Evolutionary conservation across 768 basidiomycete genomes (phyloP), one percentile per base, ranked within the genome.

Genomic region (Rhodotorula diobovata): DNA sequence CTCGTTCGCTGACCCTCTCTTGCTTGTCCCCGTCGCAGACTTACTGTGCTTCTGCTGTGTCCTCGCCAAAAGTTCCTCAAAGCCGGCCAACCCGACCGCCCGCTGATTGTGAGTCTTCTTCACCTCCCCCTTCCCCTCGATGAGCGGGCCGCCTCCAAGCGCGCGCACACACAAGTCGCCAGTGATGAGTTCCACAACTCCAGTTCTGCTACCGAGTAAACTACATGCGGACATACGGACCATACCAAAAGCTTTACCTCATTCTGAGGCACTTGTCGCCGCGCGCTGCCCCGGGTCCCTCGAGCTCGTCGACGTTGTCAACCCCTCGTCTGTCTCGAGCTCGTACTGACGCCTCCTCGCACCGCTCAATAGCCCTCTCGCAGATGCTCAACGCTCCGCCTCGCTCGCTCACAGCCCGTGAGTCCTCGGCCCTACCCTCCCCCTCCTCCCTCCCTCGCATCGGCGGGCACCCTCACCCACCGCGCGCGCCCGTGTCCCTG

Each of bases 211-310:
- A 59, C 65, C 21, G 65, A 64, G 46, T 12, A 35, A 41, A 51
- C 7, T 16, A 39, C 46, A 15, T 66, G 65, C n/a, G n/a, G 65
- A 66, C 37, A 66, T 16, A 66, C n/a, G 65, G 65, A 66, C 63
- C 64, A 65, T 51, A 66, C 65, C 65, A 66, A 62, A 61, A 39
- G 65, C 65, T 66, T 66, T 66, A 66, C 65, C 65, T 66, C 65
- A 66, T 66, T 66, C 65, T 66, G 65, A 66, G 32, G 65, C 57
- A 48, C n/a, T 28, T 50, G 48, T 25, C 48, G 48, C 23, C 48
- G 23, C n/a, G n/a, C n/a, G n/a, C n/a, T n/a, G n/a, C n/a, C n/a
- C n/a, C n/a, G n/a, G n/a, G n/a, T 50, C 48, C 15, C 25, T 28
- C 25, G 25, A 23, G 46, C 48, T 46, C 45, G 45, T 46, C 48